Conservation (phyloP, 495 filamentous ascomycete species). For the Geoglossum glabrum region DNA sequence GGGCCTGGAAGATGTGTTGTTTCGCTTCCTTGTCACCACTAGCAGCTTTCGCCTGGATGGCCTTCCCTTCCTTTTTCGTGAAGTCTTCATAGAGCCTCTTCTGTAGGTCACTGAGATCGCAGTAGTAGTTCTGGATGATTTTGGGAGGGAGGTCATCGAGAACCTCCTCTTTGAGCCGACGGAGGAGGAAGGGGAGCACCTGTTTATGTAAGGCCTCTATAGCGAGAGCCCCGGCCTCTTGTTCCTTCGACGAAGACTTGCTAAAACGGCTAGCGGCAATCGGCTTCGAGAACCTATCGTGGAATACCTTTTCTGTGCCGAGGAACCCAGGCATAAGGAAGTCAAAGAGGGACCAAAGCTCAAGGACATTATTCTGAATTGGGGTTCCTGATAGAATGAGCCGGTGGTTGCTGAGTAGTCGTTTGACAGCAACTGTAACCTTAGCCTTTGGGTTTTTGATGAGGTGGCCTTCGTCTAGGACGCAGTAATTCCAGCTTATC, state of each 20-base stretch:
- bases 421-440: slow-evolving; percentile 78
- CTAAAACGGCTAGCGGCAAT: slow-evolving; percentile 86
- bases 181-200: slow-evolving; percentile 87
- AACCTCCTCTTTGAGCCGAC: slow-evolving; percentile 93
- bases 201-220: slow-evolving; percentile 97
- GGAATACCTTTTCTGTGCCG: slow-evolving; percentile 94
- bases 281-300: slow-evolving; percentile 92
- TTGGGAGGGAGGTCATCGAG: slow-evolving; percentile 91
- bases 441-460: slow-evolving; percentile 98
- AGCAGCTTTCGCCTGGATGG: slow-evolving; percentile 56
- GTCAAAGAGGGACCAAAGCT: slow-evolving; percentile 98
- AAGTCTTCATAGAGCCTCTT: slow-evolving; percentile 93
- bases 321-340: slow-evolving; percentile 98
- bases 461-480: slow-evolving; percentile 90
- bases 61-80: slow-evolving; percentile 73
- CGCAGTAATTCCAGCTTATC: slow-evolving; percentile 89
- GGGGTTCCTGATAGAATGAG: slow-evolving; percentile 92
- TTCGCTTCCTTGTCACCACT: slow-evolving; percentile 73
- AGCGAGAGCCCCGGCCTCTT: slow-evolving; percentile 87
- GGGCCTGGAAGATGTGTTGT: slow-evolving; percentile 94
- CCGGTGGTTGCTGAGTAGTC: slow-evolving; percentile 71
- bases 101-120: slow-evolving; percentile 89
- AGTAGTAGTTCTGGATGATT: slow-evolving; percentile 99
- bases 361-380: slow-evolving; percentile 94
- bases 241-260: slow-evolving; percentile 94